A percentile compares a stretch with the other conserved stretches of the same genome.
phyloP scores from a whole-genome alignment of 192 early-diverging fungal species.

The Bifiguratus adelaidae region DNA sequence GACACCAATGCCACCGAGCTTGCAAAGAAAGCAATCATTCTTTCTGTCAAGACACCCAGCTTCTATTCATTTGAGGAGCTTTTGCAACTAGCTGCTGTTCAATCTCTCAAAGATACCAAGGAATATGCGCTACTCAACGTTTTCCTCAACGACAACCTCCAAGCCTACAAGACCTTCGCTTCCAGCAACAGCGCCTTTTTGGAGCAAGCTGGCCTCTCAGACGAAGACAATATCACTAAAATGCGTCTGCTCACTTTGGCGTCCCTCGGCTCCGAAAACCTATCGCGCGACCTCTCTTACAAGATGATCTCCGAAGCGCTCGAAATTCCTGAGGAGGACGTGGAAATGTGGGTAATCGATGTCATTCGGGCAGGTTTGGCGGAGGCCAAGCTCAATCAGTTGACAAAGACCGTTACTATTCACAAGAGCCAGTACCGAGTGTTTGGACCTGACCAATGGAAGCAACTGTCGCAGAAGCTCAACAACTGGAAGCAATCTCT shows the following conservation, averaged over 20 bases:
- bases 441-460: conserved; percentile 80
- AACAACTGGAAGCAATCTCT: conserved; percentile 74
- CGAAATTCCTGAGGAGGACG: conserved; percentile 64
- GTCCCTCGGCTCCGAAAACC: conserved; percentile 57
- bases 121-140: conserved; percentile 63
- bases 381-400: conserved; percentile 93
- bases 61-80: conserved; percentile 77
- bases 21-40: conserved; percentile 42
- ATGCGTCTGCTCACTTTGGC: conserved; percentile 81
- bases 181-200: conserved; percentile 39
- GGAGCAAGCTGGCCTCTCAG: conserved; percentile 36
- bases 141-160: conserved; percentile 54
- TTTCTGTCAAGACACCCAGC: conserved; percentile 53
- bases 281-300: conserved; percentile 64
- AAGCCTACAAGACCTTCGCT: conserved; percentile 50
- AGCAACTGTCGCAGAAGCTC: conserved; percentile 52
- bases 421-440: conserved; percentile 77
- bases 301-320: conserved; percentile 61
- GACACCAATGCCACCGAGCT: conserved; percentile 22
- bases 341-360: conserved; percentile 95
- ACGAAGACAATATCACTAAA: conserved; percentile 61
- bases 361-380: conserved; percentile 85
- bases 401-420: conserved; percentile 67
- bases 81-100: conserved; percentile 50
- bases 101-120: conserved; percentile 36